Base-by-base conservation (phyloP, 768 basidiomycete species). In the Amanita polypyramis region DNA sequence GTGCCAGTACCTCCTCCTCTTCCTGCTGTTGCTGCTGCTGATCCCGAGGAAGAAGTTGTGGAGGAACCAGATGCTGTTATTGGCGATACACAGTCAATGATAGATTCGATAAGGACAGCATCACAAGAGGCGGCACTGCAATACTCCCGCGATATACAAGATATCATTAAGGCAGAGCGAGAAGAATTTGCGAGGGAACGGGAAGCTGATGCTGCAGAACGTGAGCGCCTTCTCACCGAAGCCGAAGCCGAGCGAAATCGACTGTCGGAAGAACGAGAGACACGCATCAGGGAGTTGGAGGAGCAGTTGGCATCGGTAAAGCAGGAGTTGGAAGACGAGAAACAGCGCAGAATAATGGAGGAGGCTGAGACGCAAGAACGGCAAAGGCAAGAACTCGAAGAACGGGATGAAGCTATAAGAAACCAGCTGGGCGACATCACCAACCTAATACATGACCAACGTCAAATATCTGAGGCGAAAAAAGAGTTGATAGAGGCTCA, bases 351-450 rank as follows among this genome's bases (percentile, higher is more conserved):
- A 10, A 55, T 67, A 12, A 73, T 76, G 1, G 78, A 82, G 47
- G 80, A 82, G 37, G 68, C 79, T 1, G 82, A 83, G 52, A 70
- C 73, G 15, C 68, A 76, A 27, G 82, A 86, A 57, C 70, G 69
- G 25, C 80, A 83, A 52, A 65, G 75, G 17, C 65, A 66, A 33
- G 83, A 82, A 41, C 66, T 69, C 29, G 57, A 66, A 33, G 83
- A 85, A 49, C 74, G 79, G 5, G 77, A 82, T 52, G 79, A 82
- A 11, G 70, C 65, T 6, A 60, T 85, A 36, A 70, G 77, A 29
- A 67, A 61, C 33, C 85, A 88, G 54, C 62, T 92, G 11, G 65
- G 60, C 4, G 86, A 90, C 51, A 76, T 92, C 53, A 82, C 87
- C 1, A 81, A 82, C 52, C 59, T 87, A 45, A 68, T 90, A 11